A percentile compares a stretch with the other conserved stretches of the same genome.
Evolutionary conservation across 2,329 filamentous ascomycete species (phyloP).

Genomic region (Tolypocladium nubicola): DNA sequence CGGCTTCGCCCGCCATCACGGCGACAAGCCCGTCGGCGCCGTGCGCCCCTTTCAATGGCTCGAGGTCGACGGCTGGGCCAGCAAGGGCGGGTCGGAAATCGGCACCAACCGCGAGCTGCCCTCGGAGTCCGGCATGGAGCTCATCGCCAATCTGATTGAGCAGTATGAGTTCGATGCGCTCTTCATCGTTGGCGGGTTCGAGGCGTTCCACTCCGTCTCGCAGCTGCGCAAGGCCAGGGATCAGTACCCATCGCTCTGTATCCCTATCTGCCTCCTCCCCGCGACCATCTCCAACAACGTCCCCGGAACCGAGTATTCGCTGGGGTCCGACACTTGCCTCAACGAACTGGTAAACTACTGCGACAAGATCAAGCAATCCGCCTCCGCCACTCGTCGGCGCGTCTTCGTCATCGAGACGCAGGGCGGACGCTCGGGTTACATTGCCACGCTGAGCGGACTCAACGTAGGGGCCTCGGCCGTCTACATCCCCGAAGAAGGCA

Average conservation of each 20-base stretch:
- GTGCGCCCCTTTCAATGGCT: constrained; percentile 86
- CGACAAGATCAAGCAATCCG: constrained; percentile 95
- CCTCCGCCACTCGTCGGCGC: constrained; percentile 81
- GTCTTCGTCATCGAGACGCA: constrained; percentile 98
- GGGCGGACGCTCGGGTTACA: constrained; percentile 86
- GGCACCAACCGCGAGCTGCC: constrained; percentile 94
- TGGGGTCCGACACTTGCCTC: constrained; percentile 91
- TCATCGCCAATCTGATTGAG: constrained; percentile 72
- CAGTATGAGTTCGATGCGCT: constrained; percentile 83
- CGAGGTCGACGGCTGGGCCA: constrained; percentile 90
- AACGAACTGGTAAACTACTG: constrained; percentile 94
- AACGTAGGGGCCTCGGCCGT: constrained; percentile 87
- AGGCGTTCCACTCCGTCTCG: constrained; percentile 86
- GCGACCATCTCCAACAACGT: constrained; percentile 99
- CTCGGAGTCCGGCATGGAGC: constrained; percentile 71
- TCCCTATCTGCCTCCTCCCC: constrained; percentile 82
- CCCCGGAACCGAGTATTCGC: constrained; percentile 91
- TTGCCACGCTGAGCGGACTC: constrained; percentile 82
- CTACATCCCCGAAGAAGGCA: constrained; percentile 94
- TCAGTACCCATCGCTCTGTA: constrained; percentile 75
- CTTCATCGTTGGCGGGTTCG: constrained; percentile 89
- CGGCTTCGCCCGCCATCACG: constrained; percentile 83
- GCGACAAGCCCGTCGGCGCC: constrained; percentile 67
- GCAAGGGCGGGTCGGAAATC: constrained; percentile 93
- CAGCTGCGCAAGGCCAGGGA: constrained; percentile 74